Base-by-base conservation (phyloP, 345 rosid species). In the Populus alba region DNA sequence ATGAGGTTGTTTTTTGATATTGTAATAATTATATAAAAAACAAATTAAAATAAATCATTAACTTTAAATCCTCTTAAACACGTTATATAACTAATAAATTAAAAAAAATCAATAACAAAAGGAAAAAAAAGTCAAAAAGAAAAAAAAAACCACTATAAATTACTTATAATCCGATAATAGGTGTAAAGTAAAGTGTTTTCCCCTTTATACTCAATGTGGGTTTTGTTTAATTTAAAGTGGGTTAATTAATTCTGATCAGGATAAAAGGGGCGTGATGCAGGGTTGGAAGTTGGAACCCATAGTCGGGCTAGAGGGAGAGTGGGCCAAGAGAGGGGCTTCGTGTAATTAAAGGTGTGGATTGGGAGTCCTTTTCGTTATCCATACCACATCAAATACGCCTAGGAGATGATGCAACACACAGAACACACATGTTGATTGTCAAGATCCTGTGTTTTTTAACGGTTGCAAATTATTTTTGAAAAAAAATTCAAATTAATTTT, bases 291-390 rank as follows among this genome's bases (percentile, higher is more conserved):
- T 35, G 70, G 70, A 59, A 59, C 29, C 70, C 70, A 3, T 8
- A 35, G 63, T n/a, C 63, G 39, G 45, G 70, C 0, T 37, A 67
- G 22, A 57, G 43, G 43, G 43, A 22, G 51, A 35, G 71, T 23
- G 2, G 18, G 57, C 7, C 8, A n/a, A 1, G n/a, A 45, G 10
- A 1, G 45, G 8, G 51, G 31, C 20, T 80, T 43, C 73, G 78
- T 57, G 78, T 11, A 47, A 70, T 12, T 17, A 69, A 55, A 18
- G 27, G 67, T 0, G 76, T 65, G 79, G 80, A 25, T 53, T 25
- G 17, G 25, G 66, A 39, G 79, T 81, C 80, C 22, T 41, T 81
- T 66, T 81, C 80, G 41, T 72, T 71, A 75, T 75, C 79, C 71
- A 6, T 1, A 7, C 20, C 25, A 8, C 7, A 23, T 38, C 51